Conservation (phyloP, 345 rosid species). For the Citrus reticulata region DNA sequence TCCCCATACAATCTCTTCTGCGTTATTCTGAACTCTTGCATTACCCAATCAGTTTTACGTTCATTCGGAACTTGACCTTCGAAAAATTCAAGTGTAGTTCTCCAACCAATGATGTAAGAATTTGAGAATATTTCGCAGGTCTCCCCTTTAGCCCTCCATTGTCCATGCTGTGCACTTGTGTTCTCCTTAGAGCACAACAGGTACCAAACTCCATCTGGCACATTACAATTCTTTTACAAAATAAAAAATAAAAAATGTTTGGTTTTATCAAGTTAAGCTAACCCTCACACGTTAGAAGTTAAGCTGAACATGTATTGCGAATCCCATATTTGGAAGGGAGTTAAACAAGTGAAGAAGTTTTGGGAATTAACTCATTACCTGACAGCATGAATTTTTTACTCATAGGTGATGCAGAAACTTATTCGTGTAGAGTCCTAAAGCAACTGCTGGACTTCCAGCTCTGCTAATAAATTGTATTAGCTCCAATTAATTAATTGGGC, state of each 20-base stretch:
- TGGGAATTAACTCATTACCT: neutral
- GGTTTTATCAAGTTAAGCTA: neutral
- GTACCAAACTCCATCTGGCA: slow-evolving; percentile 41
- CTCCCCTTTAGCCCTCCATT: slow-evolving; percentile 43
- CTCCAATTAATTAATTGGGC: neutral
- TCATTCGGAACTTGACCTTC: slow-evolving; percentile 29
- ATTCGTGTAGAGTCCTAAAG: neutral
- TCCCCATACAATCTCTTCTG: slow-evolving; percentile 20
- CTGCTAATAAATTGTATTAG: neutral
- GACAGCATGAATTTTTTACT: neutral
- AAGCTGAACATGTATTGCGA: neutral
- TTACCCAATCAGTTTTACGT: slow-evolving; percentile 36
- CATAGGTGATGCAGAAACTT: neutral
- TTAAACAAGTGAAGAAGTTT: neutral
- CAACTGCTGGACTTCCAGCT: neutral
- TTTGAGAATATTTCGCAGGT: slow-evolving; percentile 30
- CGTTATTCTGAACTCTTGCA: slow-evolving; percentile 38
- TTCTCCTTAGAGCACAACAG: slow-evolving; percentile 22
- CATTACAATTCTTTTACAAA: neutral
- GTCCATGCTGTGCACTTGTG: slow-evolving; percentile 17
- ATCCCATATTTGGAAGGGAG: neutral
- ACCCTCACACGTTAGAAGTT: neutral
- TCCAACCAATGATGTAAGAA: slow-evolving; percentile 41
- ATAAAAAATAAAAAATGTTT: neutral
- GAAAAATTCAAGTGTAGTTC: slow-evolving; percentile 31